Evolutionary conservation across 164 flowering plant species (phyloP).

Genomic region (Macadamia integrifolia): DNA sequence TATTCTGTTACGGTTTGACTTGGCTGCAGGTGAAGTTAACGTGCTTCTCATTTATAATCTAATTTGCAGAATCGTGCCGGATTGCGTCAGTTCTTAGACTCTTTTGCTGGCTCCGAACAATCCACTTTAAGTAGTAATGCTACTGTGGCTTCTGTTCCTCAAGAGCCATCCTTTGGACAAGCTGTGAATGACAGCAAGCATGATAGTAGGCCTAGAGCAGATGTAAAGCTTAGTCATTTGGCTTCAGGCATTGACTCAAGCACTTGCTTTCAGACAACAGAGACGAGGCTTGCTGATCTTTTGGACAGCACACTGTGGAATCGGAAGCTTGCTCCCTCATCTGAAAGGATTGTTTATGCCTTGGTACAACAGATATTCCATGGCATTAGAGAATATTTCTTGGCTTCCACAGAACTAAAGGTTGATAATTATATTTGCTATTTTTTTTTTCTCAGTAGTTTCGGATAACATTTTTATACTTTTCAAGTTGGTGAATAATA

Average conservation of each 20-base stretch:
- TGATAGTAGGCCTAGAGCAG: constrained; percentile 53
- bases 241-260: constrained; percentile 51
- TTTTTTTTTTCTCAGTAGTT: neutral
- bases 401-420: constrained; percentile 87
- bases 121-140: constrained; percentile 31
- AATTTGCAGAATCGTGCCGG: constrained; percentile 86
- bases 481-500: neutral
- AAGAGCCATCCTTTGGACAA: constrained; percentile 43
- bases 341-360: constrained; percentile 94
- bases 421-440: constrained; percentile 23
- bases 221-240: constrained; percentile 69
- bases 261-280: constrained; percentile 53
- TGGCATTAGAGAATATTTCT: constrained; percentile 89
- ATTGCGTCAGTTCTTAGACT: constrained; percentile 85
- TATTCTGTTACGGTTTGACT: neutral
- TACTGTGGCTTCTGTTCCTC: constrained; percentile 31
- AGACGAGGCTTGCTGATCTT: constrained; percentile 85
- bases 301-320: constrained; percentile 96
- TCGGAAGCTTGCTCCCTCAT: constrained; percentile 92
- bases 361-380: constrained; percentile 95
- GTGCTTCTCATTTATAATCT: constrained; percentile 9
- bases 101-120: constrained; percentile 77
- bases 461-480: neutral
- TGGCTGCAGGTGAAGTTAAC: constrained; percentile 6
- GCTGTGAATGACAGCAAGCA: constrained; percentile 47